A percentile compares a stretch with the other conserved stretches of the same genome.
Evolutionary conservation across 345 rosid species (phyloP).

Genomic region (Arabidopsis arenosa): DNA sequence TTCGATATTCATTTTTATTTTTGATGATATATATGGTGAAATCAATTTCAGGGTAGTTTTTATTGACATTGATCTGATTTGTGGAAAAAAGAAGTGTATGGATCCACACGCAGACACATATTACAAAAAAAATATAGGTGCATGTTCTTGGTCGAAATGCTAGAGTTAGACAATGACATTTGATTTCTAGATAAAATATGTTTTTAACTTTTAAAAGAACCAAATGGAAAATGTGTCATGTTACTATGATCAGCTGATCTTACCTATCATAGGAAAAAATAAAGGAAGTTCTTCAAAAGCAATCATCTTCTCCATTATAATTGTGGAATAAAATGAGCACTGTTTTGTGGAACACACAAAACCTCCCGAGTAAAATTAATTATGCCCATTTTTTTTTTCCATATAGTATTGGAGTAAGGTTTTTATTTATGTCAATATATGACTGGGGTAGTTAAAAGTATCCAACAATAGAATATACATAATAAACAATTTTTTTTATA

Average conservation of each 20-base stretch:
- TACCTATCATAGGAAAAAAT: slow-evolving; percentile 34
- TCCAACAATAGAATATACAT: no score
- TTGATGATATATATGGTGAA: neutral
- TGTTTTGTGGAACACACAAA: slow-evolving; percentile 17
- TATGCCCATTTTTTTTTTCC: neutral
- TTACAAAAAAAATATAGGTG: neutral
- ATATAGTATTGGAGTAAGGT: no score
- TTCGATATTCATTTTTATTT: no score
- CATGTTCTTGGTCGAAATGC: slow-evolving; percentile 34
- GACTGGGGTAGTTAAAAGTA: no score
- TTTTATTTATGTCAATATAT: no score
- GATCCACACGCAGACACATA: neutral
- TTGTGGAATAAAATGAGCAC: slow-evolving; percentile 31
- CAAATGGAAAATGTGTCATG: slow-evolving; percentile 32
- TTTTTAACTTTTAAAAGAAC: slow-evolving; percentile 16
- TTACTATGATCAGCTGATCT: slow-evolving; percentile 39
- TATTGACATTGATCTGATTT: neutral
- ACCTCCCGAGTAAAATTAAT: neutral
- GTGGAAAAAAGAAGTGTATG: no score
- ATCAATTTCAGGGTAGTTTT: neutral
- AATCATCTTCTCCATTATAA: slow-evolving; percentile 37
- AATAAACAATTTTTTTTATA: no score
- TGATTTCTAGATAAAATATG: neutral
- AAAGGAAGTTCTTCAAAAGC: slow-evolving; percentile 27
- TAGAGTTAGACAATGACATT: slow-evolving; percentile 25